Conservation (phyloP, 768 basidiomycete species). For the Tricholoma furcatifolium region DNA sequence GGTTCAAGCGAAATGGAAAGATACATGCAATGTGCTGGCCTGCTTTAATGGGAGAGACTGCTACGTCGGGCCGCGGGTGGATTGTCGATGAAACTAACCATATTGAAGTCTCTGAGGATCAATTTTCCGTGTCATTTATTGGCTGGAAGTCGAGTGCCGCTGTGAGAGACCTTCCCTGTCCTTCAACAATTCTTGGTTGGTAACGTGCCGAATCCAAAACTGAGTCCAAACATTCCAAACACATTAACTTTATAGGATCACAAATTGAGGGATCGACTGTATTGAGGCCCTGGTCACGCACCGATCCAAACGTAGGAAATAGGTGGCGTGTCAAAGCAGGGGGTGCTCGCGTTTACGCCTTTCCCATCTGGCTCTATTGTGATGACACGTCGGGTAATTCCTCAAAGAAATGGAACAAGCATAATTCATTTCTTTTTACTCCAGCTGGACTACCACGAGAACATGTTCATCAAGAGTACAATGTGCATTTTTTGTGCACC, state of each 20-base stretch:
- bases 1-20: constrained; percentile 1
- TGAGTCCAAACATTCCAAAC: neutral
- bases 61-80: neutral
- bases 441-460: constrained; percentile 33
- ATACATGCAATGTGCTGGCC: constrained; percentile 1
- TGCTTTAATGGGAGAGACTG: neutral
- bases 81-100: neutral
- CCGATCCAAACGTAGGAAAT: constrained; percentile 16
- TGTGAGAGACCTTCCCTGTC: neutral
- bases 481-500: constrained; percentile 40
- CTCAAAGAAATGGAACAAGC: constrained; percentile 49
- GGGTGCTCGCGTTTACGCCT: constrained; percentile 26
- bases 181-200: constrained; percentile 2
- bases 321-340: constrained; percentile 25
- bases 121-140: constrained; percentile 1
- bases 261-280: neutral
- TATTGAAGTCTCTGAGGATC: neutral
- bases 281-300: neutral
- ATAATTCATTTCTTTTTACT: constrained; percentile 38
- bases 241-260: neutral
- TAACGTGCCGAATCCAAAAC: no score
- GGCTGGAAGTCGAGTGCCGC: neutral
- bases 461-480: constrained; percentile 28
- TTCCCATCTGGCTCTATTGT: constrained; percentile 41
- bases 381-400: constrained; percentile 44